These are phyloP conservation scores for Candida odintsovae DNA, from an alignment of 805 yeast genomes.

Conservation along the genomic window DNA sequence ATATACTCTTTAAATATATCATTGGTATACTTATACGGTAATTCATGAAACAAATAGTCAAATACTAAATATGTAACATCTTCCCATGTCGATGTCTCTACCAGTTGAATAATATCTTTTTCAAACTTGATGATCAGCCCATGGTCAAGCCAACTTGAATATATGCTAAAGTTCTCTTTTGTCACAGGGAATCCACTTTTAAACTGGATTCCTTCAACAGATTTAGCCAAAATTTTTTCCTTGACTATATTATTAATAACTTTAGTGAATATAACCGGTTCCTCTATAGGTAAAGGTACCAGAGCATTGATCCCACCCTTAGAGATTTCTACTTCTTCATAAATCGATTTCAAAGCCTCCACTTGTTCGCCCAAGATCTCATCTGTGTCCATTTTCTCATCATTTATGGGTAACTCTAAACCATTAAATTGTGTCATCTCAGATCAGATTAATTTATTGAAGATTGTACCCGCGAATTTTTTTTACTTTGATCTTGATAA, in stretches of 20 bases:
- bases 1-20: constrained; percentile 11
- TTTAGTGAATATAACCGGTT: background rate
- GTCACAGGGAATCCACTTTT: constrained; percentile 26
- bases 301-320: background rate
- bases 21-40: constrained; percentile 2
- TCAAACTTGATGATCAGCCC: constrained; percentile 5
- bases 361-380: constrained; percentile 31
- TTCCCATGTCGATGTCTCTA: background rate
- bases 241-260: background rate
- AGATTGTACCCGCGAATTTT: background rate
- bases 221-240: background rate
- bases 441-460: no score
- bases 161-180: constrained; percentile 26
- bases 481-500: background rate
- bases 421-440: no score
- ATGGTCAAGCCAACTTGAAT: constrained; percentile 27
- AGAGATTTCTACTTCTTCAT: constrained; percentile 2
- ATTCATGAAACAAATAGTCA: constrained; percentile 31
- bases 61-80: constrained; percentile 32
- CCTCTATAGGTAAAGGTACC: background rate
- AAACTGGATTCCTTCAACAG: constrained; percentile 1
- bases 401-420: no score
- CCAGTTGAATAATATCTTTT: constrained; percentile 6
- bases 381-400: background rate
- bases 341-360: constrained; percentile 35